A percentile compares a stretch with the other conserved stretches of the same genome.
Conservation (phyloP, 768 basidiomycete genomes). For the Lentinula lateritia region DNA sequence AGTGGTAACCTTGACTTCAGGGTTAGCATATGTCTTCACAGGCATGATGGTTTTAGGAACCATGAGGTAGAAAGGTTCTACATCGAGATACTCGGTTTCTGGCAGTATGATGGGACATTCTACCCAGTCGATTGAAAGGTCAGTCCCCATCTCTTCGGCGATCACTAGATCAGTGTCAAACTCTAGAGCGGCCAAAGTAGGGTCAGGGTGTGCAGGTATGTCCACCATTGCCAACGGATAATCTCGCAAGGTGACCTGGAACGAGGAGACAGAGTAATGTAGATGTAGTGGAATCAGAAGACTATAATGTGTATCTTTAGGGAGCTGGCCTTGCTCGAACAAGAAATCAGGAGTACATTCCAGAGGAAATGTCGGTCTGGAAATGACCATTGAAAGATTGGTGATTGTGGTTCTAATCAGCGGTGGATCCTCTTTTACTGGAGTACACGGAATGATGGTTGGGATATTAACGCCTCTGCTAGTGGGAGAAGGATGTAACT, state of each 20-base stretch:
- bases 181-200: conserved; percentile 41
- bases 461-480: conserved; percentile 27
- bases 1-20: conserved; percentile 62
- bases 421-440: conserved; percentile 43
- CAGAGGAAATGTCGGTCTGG: conserved; percentile 53
- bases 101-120: conserved; percentile 58
- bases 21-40: conserved; percentile 85
- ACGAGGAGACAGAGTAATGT: conserved; percentile 55
- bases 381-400: conserved; percentile 50
- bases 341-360: conserved; percentile 59
- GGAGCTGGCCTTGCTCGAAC: conserved; percentile 65
- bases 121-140: conserved; percentile 66
- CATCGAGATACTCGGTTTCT: conserved; percentile 44
- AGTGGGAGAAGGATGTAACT: conserved; percentile 33
- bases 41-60: conserved; percentile 94
- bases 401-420: conserved; percentile 64
- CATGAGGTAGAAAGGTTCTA: conserved; percentile 47
- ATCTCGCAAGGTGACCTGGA: conserved; percentile 68
- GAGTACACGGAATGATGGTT: conserved; percentile 37
- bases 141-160: conserved; percentile 78
- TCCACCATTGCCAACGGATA: conserved; percentile 85
- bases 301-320: conserved; percentile 65
- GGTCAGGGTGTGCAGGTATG: conserved; percentile 46
- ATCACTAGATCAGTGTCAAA: conserved; percentile 79
- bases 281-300: conserved; percentile 82